These are phyloP conservation scores for Sporothrix inflata DNA, from an alignment of 2,329 filamentous ascomycete species.

Conservation along the genomic window DNA sequence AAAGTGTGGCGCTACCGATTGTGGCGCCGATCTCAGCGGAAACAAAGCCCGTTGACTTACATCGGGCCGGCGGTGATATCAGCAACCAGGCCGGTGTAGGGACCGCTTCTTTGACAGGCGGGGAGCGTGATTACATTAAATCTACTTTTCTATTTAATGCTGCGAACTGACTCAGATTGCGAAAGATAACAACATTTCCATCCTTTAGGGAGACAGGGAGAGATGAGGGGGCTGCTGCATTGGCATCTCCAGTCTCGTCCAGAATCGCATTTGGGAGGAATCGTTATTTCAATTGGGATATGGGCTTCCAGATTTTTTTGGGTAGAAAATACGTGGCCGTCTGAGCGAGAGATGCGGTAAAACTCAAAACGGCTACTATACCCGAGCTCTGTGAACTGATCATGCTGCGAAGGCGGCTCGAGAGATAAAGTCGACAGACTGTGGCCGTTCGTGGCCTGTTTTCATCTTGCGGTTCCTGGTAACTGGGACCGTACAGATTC, in stretches of 20 bases:
- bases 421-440: neutral
- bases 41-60: slow-evolving; percentile 4
- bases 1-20: neutral
- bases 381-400: neutral
- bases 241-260: neutral
- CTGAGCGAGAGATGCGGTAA: neutral
- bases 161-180: neutral
- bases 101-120: neutral
- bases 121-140: neutral
- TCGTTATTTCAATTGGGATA: neutral
- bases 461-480: neutral
- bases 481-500: neutral
- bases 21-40: slow-evolving; percentile 4
- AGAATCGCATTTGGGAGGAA: neutral
- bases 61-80: neutral
- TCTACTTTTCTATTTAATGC: neutral
- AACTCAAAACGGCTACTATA: neutral
- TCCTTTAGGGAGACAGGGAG: neutral
- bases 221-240: neutral
- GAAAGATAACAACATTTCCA: neutral
- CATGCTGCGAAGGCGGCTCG: neutral
- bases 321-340: too few relatives aligned
- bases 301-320: too few relatives aligned
- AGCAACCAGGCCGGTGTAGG: neutral
- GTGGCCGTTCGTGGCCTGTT: neutral